Conservation (phyloP, 2,329 filamentous ascomycete genomes). For the Magnaporthiopsis poae region DNA sequence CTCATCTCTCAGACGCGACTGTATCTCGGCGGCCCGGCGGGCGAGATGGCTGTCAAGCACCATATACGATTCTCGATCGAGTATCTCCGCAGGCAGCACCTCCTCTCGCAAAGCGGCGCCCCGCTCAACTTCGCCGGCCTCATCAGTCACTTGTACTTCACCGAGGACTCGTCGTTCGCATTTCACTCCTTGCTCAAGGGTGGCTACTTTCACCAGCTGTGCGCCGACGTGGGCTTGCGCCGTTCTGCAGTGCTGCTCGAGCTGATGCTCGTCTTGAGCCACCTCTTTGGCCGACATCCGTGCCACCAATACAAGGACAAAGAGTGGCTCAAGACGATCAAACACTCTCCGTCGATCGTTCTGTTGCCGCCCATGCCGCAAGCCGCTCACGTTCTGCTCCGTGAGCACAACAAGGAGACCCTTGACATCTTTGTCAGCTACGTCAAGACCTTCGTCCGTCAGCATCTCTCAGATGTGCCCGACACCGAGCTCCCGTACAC, state of each 20-base stretch:
- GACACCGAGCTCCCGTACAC: conserved; percentile 54
- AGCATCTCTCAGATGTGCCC: conserved; percentile 42
- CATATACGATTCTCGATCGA: conserved; percentile 74
- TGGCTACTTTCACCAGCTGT: conserved; percentile 58
- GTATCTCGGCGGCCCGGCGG: conserved; percentile 59
- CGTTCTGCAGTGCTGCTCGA: conserved; percentile 42
- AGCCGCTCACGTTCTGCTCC: conserved; percentile 45
- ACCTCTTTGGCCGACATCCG: conserved; percentile 56
- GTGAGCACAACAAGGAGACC: conserved; percentile 54
- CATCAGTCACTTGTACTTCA: conserved; percentile 65
- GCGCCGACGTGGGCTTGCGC: conserved; percentile 42
- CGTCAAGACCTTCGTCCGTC: conserved; percentile 56
- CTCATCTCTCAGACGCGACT: conserved; percentile 60
- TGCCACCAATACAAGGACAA: conserved; percentile 33
- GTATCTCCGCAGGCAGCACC: conserved; percentile 59
- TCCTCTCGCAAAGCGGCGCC: conserved; percentile 50
- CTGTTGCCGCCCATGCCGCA: conserved; percentile 55
- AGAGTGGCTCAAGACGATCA: conserved; percentile 38
- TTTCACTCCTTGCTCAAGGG: conserved; percentile 65
- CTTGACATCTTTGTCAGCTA: conserved; percentile 59
- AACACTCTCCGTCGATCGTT: conserved; percentile 52
- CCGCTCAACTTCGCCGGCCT: conserved; percentile 65
- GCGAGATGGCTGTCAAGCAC: conserved; percentile 61
- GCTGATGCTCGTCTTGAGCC: conserved; percentile 58
- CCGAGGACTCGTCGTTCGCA: conserved; percentile 64